These are phyloP conservation scores for Cronartium quercuum DNA, from an alignment of 1,284 basidiomycete species.

Conservation along the genomic window DNA sequence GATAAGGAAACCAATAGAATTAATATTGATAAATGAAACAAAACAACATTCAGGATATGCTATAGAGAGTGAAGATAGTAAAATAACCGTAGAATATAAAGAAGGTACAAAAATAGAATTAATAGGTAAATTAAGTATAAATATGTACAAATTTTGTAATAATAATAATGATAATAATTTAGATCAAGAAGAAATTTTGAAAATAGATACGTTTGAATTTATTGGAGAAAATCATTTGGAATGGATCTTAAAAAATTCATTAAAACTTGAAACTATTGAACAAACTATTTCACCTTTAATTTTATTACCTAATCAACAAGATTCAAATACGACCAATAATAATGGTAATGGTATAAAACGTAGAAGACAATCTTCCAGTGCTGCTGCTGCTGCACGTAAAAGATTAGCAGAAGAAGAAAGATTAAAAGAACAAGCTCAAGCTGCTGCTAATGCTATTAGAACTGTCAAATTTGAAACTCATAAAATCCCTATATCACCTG, in stretches of 20 bases:
- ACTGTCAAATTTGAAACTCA: slow-evolving; percentile 25
- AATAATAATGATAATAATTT: neutral
- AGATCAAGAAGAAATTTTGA: neutral
- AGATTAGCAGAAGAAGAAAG: slow-evolving; percentile 11
- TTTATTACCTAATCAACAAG: slow-evolving; percentile 3
- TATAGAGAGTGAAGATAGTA: slow-evolving; percentile 12
- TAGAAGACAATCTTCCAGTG: slow-evolving; percentile 8
- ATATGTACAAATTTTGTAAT: slow-evolving; percentile 20
- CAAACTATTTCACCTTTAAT: neutral
- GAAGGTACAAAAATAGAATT: slow-evolving; percentile 25
- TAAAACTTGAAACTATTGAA: slow-evolving; percentile 1
- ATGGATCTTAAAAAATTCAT: slow-evolving; percentile 4
- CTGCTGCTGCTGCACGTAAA: neutral
- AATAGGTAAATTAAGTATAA: slow-evolving; percentile 21
- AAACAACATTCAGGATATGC: slow-evolving; percentile 29
- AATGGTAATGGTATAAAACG: neutral
- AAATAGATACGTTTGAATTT: slow-evolving; percentile 16
- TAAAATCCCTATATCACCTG: slow-evolving; percentile 11
- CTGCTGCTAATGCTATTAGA: neutral
- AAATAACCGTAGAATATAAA: slow-evolving; percentile 10
- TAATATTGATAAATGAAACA: neutral
- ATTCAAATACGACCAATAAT: neutral
- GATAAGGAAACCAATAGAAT: slow-evolving; percentile 8
- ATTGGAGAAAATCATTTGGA: neutral
- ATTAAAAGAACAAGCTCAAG: neutral